Evolutionary conservation across 345 rosid species (phyloP).

Genomic region (Moricandia arvensis): DNA sequence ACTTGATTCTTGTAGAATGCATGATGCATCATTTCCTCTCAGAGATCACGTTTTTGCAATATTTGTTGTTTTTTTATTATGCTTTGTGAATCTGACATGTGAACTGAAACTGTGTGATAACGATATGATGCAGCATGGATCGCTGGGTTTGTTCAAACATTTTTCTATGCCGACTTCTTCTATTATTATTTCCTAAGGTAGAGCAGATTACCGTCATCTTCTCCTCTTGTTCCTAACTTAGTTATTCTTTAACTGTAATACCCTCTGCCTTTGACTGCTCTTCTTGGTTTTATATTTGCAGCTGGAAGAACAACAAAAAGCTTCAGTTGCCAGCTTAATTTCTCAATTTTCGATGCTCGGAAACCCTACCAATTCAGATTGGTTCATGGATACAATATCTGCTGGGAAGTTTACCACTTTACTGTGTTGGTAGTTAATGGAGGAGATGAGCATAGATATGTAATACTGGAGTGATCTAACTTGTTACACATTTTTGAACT

Average conservation of each 20-base stretch:
- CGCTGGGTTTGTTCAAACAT: constrained; percentile 66
- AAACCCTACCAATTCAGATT: constrained; percentile 5
- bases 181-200: constrained; percentile 78
- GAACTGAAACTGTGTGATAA: background rate
- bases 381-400: constrained; percentile 1
- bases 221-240: background rate
- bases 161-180: constrained; percentile 80
- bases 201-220: background rate
- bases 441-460: constrained; percentile 23
- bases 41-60: background rate
- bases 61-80: background rate
- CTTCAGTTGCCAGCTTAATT: constrained; percentile 78
- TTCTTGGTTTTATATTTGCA: constrained; percentile 29
- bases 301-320: constrained; percentile 88
- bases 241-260: background rate
- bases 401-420: background rate
- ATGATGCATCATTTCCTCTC: background rate
- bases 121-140: constrained; percentile 72
- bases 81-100: constrained; percentile 6
- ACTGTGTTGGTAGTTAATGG: constrained; percentile 20
- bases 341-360: background rate
- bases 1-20: background rate
- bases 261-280: background rate
- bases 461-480: constrained; percentile 21
- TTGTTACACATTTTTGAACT: constrained; percentile 12